These are phyloP conservation scores for Fragilaria crotonensis DNA, from an alignment of 108 stramenopile genomes.

Conservation along the genomic window DNA sequence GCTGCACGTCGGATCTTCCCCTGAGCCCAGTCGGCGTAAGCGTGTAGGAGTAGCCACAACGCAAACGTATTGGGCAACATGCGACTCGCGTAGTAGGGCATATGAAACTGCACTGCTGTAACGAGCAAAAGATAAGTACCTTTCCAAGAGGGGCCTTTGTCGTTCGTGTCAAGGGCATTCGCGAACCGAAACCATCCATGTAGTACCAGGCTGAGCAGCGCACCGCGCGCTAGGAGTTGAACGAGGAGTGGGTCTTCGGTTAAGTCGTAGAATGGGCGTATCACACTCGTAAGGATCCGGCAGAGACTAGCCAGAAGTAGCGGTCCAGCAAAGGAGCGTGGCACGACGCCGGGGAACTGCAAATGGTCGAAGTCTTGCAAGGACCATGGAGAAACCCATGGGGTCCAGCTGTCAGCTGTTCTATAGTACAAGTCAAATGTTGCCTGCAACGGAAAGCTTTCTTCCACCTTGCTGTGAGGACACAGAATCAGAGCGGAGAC, in stretches of 20 bases:
- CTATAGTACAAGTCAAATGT: conserved; percentile 80
- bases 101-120: conserved; percentile 88
- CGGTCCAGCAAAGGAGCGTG: conserved; percentile 74
- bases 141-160: conserved; percentile 9
- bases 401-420: conserved; percentile 1
- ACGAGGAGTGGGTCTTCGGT: conserved; percentile 43
- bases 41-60: conserved; percentile 54
- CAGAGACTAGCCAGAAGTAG: conserved; percentile 42
- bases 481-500: conserved; percentile 51
- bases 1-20: conserved; percentile 31
- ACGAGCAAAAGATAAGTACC: conserved; percentile 59
- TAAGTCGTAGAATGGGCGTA: conserved; percentile 35
- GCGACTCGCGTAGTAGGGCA: conserved; percentile 92
- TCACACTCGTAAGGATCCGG: conserved; percentile 24
- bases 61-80: conserved; percentile 97
- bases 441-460: conserved; percentile 97
- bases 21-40: conserved; percentile 67
- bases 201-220: conserved; percentile 36
- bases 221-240: conserved; percentile 55
- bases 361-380: conserved; percentile 68
- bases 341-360: conserved; percentile 65
- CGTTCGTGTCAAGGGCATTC: conserved; percentile 13
- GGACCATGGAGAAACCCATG: not conserved
- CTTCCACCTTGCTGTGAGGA: conserved; percentile 98
- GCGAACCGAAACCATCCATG: conserved; percentile 61